Base-by-base conservation (phyloP, 257 asterid species). In the Solanum chilense region DNA sequence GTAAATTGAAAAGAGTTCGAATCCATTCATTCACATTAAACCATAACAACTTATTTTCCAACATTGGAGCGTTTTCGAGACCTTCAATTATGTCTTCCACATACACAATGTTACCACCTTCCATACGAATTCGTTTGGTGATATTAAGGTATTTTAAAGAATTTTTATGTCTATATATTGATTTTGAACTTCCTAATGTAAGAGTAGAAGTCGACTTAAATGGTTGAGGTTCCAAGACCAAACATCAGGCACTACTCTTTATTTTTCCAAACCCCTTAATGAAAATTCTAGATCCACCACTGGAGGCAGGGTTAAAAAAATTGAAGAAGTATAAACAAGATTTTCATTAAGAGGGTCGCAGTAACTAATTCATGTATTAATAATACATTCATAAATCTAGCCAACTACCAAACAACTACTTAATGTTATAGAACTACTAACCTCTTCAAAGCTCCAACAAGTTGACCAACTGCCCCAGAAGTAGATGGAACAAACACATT, bases 381-480 rank as follows among this genome's bases (percentile, higher is more conserved):
- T 56, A 56, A 56, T 56, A 56, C 64, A 18, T 56, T 1, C 64
- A 56, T 56, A 56, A 56, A 23, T 56, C n/a, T 56, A 18, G 12
- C 12, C 5, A 56, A 12, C 64, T 56, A 56, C 5, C n/a, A 18
- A 56, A 56, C n/a, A 12, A 56, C 64, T 23, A 56, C 12, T 56
- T 56, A 56, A 18, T 56, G n/a, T 56, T 56, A 18, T 56, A 52
- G 62, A 33, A 25, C 4, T 4, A 58, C 87, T 33, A 8, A 89
- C 92, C 89, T 86, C 87, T 88, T 89, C 31, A 91, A 49, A 88
- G 91, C 82, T 16, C 90, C 90, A 66, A 88, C 90, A 18, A 88
- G 86, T 8, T 88, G 90, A 49, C 90, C 88, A 66, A 87, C 90
- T 41, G 88, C 88, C 12, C 90, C 90, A 20, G 87, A 70, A 14